Conservation (phyloP, 2,329 filamentous ascomycete genomes). For the Annulohypoxylon truncatum region DNA sequence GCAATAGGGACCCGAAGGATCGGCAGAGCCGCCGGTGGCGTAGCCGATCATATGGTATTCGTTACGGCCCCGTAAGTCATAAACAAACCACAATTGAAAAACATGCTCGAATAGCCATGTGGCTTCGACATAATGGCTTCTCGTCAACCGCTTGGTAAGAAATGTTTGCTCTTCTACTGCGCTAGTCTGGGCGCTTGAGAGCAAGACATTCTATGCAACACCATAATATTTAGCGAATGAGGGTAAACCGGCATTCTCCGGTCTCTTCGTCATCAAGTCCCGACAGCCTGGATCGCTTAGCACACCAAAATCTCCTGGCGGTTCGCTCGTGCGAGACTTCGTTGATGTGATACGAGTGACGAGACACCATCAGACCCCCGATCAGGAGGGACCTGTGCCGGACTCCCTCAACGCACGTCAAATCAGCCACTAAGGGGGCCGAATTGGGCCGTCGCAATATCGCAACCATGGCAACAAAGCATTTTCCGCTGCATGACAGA, state of each 20-base stretch:
- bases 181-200: constrained; percentile 6
- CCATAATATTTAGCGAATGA: constrained; percentile 1
- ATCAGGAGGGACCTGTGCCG: constrained; percentile 10
- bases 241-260: neutral
- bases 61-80: neutral
- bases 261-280: constrained; percentile 19
- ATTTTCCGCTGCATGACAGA: constrained; percentile 1
- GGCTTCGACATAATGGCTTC: neutral
- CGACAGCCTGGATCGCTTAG: constrained; percentile 31
- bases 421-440: constrained; percentile 12
- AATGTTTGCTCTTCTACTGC: constrained; percentile 28
- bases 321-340: constrained; percentile 23
- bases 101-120: neutral
- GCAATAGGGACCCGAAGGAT: constrained; percentile 7
- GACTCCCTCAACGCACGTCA: neutral
- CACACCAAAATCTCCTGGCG: constrained; percentile 28
- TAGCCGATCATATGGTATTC: neutral
- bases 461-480: constrained; percentile 2
- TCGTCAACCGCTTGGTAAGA: constrained; percentile 2
- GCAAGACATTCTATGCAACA: neutral
- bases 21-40: constrained; percentile 23
- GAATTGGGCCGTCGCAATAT: constrained; percentile 8
- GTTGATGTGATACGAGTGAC: constrained; percentile 28
- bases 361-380: constrained; percentile 15
- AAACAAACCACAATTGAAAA: neutral